These are phyloP conservation scores for Phytophthora sp. DNA, from an alignment of 352 stramenopile genomes.

Conservation along the genomic window DNA sequence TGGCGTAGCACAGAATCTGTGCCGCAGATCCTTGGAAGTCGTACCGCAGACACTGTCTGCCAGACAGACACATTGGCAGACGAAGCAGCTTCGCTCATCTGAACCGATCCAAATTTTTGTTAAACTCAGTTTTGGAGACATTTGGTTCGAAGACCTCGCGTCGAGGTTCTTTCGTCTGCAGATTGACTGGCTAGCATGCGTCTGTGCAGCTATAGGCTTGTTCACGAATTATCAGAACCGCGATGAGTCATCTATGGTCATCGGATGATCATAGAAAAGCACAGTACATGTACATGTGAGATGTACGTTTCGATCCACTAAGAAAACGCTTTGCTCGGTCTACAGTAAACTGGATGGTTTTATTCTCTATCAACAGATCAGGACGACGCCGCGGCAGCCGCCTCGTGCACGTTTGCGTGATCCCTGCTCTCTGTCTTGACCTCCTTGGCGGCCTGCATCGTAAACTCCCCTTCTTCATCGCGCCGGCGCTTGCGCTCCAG, in stretches of 20 bases:
- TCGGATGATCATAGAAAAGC: too few species aligned
- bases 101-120: too few species aligned
- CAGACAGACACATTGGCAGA: conserved; percentile 7
- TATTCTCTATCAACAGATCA: conserved; percentile 25
- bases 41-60: too few species aligned
- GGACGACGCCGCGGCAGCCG: conserved; percentile 10
- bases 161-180: conserved; percentile 13
- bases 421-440: conserved; percentile 23
- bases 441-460: conserved; percentile 18
- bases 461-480: conserved; percentile 29
- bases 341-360: conserved; percentile 7
- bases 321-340: neutral
- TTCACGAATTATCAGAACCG: conserved; percentile 10
- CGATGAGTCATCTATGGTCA: too few species aligned
- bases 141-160: neutral
- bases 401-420: conserved; percentile 13
- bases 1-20: conserved; percentile 7
- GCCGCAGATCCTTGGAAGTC: too few species aligned
- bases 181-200: conserved; percentile 35
- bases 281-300: too few species aligned
- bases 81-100: conserved; percentile 19
- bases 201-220: conserved; percentile 5
- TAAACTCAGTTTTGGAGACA: too few species aligned
- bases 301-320: too few species aligned
- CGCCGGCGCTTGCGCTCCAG: conserved; percentile 77